These are phyloP conservation scores for Naegleria gruberi DNA, from an alignment of 208 protist genomes.

Conservation along the genomic window DNA sequence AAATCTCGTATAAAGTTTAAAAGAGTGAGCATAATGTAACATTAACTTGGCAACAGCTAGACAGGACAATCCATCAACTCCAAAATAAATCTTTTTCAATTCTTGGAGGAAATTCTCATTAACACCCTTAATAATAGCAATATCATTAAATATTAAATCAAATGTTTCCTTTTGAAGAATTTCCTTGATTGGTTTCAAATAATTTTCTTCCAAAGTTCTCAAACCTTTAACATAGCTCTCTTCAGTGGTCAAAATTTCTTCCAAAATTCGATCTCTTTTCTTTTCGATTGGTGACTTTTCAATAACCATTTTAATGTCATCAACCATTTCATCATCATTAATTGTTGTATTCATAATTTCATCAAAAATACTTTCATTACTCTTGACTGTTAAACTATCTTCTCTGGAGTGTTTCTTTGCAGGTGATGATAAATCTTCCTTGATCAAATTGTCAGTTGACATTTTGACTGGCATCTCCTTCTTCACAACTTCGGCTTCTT, in stretches of 20 bases:
- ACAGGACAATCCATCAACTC: background rate
- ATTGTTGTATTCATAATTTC: background rate
- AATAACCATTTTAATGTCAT: background rate
- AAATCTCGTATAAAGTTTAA: background rate
- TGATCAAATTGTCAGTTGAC: too few species aligned
- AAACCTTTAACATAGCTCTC: background rate
- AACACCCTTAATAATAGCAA: background rate
- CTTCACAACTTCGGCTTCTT: too few species aligned
- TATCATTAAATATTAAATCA: background rate
- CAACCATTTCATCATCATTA: background rate
- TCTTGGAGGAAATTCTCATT: background rate
- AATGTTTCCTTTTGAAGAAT: background rate
- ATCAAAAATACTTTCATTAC: background rate
- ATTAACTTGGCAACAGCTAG: background rate
- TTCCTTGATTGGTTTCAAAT: background rate
- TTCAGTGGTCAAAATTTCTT: background rate
- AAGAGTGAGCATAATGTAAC: background rate
- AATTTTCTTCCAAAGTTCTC: background rate
- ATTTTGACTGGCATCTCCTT: too few species aligned
- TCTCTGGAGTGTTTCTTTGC: too few species aligned
- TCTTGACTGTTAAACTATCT: background rate
- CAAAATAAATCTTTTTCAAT: background rate
- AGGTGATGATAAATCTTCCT: too few species aligned
- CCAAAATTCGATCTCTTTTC: background rate
- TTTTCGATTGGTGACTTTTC: background rate